These are phyloP conservation scores for Candida coquimbonensis DNA, from an alignment of 805 yeast species.

Conservation along the genomic window DNA sequence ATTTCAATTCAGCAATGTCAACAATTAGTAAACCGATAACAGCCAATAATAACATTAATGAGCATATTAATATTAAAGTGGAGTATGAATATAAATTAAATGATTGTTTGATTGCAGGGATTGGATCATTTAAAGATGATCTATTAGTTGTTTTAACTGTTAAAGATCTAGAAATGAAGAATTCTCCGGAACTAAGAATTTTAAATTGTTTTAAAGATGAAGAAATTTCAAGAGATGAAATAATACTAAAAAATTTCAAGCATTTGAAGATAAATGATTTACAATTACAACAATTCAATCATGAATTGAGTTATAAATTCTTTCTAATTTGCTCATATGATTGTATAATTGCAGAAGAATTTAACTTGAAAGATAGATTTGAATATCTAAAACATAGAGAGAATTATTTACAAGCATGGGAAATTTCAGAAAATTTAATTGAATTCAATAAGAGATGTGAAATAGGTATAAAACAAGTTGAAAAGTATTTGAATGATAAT, in stretches of 20 bases:
- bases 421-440: slow-evolving; percentile 54
- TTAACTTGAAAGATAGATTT: slow-evolving; percentile 62
- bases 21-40: slow-evolving; percentile 41
- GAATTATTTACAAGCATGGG: slow-evolving; percentile 68
- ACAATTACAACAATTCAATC: slow-evolving; percentile 50
- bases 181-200: slow-evolving; percentile 69
- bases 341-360: slow-evolving; percentile 67
- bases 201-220: slow-evolving; percentile 59
- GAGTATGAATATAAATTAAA: slow-evolving; percentile 34
- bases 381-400: slow-evolving; percentile 61
- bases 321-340: slow-evolving; percentile 76
- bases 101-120: slow-evolving; percentile 57
- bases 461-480: slow-evolving; percentile 50
- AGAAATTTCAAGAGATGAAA: slow-evolving; percentile 73
- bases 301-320: slow-evolving; percentile 36
- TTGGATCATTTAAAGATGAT: slow-evolving; percentile 69
- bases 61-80: slow-evolving; percentile 37
- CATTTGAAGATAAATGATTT: slow-evolving; percentile 76
- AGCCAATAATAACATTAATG: slow-evolving; percentile 6
- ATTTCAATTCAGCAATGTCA: slow-evolving; percentile 30
- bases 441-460: slow-evolving; percentile 42
- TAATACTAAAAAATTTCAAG: slow-evolving; percentile 51
- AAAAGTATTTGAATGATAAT: slow-evolving; percentile 32
- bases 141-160: slow-evolving; percentile 55
- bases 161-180: slow-evolving; percentile 26